These are phyloP conservation scores for Nemania serpens DNA, from an alignment of 2,329 filamentous ascomycete genomes.

Conservation along the genomic window DNA sequence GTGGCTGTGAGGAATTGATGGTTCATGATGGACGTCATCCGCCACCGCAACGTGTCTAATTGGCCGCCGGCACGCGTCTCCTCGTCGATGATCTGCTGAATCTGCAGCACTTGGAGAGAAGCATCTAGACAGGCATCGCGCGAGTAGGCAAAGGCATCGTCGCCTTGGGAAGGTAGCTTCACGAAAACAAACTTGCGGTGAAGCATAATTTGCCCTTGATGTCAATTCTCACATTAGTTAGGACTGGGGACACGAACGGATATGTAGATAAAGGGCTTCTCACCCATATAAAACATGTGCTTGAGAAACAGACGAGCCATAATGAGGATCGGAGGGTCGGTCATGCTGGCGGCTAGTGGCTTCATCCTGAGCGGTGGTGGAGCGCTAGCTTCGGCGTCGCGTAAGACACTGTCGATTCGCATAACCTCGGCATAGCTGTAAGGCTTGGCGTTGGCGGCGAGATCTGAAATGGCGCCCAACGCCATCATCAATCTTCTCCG, in stretches of 20 bases:
- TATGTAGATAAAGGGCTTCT: background rate
- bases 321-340: constrained; percentile 2
- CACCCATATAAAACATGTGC: constrained; percentile 3
- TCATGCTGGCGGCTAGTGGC: background rate
- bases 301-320: constrained; percentile 1
- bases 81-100: constrained; percentile 1
- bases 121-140: constrained; percentile 1
- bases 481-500: constrained; percentile 54
- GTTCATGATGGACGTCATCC: constrained; percentile 6
- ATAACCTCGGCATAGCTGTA: constrained; percentile 10
- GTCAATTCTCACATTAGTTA: background rate
- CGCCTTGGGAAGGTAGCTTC: background rate
- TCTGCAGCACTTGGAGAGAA: background rate
- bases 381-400: constrained; percentile 1
- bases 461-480: constrained; percentile 55
- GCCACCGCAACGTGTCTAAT: constrained; percentile 5
- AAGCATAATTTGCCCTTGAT: constrained; percentile 4
- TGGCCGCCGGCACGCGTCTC: background rate
- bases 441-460: constrained; percentile 10
- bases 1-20: constrained; percentile 15
- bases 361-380: constrained; percentile 5
- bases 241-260: background rate
- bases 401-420: background rate
- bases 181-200: constrained; percentile 1
- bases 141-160: constrained; percentile 1